phyloP scores from a whole-genome alignment of 2,329 filamentous ascomycete genomes.

The Calonectria naviculata region DNA sequence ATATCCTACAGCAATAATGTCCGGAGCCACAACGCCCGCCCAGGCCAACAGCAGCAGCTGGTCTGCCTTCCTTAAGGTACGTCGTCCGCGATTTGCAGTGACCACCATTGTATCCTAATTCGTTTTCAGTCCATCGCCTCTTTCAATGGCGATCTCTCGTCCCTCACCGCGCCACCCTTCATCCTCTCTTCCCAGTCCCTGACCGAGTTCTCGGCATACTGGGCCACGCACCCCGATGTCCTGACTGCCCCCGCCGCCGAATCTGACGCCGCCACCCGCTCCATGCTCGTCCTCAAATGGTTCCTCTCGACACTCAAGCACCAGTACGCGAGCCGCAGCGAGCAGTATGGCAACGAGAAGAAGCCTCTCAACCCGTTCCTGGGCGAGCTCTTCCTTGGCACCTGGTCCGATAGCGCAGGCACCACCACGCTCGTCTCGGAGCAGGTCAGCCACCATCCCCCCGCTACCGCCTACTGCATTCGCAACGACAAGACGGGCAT shows the following conservation, averaged over 20 bases:
- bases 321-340: conserved; percentile 80
- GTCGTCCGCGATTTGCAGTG: conserved; percentile 4
- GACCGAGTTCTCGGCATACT: conserved; percentile 85
- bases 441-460: conserved; percentile 95
- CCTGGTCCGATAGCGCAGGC: conserved; percentile 86
- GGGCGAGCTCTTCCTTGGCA: conserved; percentile 92
- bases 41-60: conserved; percentile 59
- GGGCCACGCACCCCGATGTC: conserved; percentile 81
- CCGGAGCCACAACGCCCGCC: conserved; percentile 42
- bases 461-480: conserved; percentile 94
- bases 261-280: conserved; percentile 82
- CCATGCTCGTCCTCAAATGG: conserved; percentile 93
- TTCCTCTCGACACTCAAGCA: conserved; percentile 94
- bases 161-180: conserved; percentile 84
- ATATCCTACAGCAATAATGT: conserved; percentile 41
- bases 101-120: conserved; percentile 2
- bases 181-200: conserved; percentile 83
- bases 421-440: conserved; percentile 90
- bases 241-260: conserved; percentile 87
- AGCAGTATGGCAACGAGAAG: conserved; percentile 90
- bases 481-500: conserved; percentile 88
- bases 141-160: conserved; percentile 85
- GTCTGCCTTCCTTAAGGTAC: conserved; percentile 64
- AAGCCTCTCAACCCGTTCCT: conserved; percentile 98
- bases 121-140: conserved; percentile 74